Evolutionary conservation across 2,329 filamentous ascomycete species (phyloP), one percentile per base, ranked within the genome.

Genomic region (Chaetothyriales sp.): DNA sequence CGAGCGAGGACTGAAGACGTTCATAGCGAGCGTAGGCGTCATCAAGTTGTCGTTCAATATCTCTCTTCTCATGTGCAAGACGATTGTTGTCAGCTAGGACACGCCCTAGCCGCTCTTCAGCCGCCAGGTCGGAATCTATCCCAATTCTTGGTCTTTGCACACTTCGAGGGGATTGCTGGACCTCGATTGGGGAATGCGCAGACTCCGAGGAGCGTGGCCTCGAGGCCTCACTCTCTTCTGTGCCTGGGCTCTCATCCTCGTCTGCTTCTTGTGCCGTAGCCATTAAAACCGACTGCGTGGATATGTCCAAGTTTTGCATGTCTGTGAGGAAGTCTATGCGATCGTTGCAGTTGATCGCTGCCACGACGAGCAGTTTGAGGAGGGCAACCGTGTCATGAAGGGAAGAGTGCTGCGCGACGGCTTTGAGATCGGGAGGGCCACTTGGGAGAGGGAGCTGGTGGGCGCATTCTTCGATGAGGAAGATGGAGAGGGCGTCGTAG

Each of bases 321-420:
- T 66, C 70, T 44, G 66, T 64, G 51, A 83, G 71, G 60, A 79
- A 80, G 32, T 71, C 70, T 51, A 73, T 73, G 15, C 68, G 65
- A 49, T 78, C 74, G 22, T 77, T 73, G 10, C 79, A 79, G 61
- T 75, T 73, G 55, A 80, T 75, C 22, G 78, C 78, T n/a, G 73
- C 74, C 51, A 80, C 74, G 19, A 84, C 70, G 62, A 83, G 73
- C 50, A 83, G 70, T 52, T 78, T 78, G 43, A 84, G 68, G 48
- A 84, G 69, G 70, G 82, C 69, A 51, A 70, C 66, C 45, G 66
- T 66, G 57, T 72, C 69, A 51, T 66, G 66, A 28, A 64, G 57
- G 22, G 69, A 67, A 18, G 63, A 64, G 48, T 68, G 66, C 53
- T 71, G 69, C 12, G 70, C 70, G 51, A 73, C 65, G 9, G 67